Conservation (phyloP, 805 yeast genomes). For the Metschnikowia kunwiensis region DNA sequence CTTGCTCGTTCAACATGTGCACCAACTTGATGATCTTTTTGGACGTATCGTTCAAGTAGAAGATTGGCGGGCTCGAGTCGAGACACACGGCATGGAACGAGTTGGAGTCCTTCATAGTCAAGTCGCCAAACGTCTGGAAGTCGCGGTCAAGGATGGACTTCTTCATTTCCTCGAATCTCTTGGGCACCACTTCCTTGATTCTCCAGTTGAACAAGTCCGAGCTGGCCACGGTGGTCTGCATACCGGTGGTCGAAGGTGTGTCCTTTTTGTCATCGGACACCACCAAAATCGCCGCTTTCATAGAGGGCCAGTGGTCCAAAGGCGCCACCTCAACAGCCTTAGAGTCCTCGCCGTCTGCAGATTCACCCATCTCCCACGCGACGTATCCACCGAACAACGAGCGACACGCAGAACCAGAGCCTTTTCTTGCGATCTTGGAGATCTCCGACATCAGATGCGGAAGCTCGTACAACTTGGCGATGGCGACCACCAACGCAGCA, state of each 20-base stretch:
- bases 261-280: conserved; percentile 93
- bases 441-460: conserved; percentile 85
- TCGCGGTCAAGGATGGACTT: conserved; percentile 68
- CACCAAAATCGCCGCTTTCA: conserved; percentile 87
- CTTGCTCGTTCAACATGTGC: conserved; percentile 68
- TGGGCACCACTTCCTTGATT: conserved; percentile 78
- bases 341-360: conserved; percentile 81
- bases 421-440: conserved; percentile 93
- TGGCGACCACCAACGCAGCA: conserved; percentile 90
- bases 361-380: conserved; percentile 96
- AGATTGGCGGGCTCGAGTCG: conserved; percentile 94
- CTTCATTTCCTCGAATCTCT: conserved; percentile 80
- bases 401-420: conserved; percentile 98
- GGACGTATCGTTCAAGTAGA: conserved; percentile 31
- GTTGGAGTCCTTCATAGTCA: conserved; percentile 95
- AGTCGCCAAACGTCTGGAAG: conserved; percentile 76
- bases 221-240: conserved; percentile 92
- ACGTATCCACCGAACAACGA: conserved; percentile 96
- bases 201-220: conserved; percentile 84
- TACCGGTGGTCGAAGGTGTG: conserved; percentile 90
- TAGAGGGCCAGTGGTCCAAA: conserved; percentile 80
- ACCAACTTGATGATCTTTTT: conserved; percentile 22
- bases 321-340: conserved; percentile 92
- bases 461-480: conserved; percentile 77
- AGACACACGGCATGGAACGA: conserved; percentile 98